Evolutionary conservation across 2,329 filamentous ascomycete species (phyloP).

Genomic region (Graphilbum ipis-grandicollis): DNA sequence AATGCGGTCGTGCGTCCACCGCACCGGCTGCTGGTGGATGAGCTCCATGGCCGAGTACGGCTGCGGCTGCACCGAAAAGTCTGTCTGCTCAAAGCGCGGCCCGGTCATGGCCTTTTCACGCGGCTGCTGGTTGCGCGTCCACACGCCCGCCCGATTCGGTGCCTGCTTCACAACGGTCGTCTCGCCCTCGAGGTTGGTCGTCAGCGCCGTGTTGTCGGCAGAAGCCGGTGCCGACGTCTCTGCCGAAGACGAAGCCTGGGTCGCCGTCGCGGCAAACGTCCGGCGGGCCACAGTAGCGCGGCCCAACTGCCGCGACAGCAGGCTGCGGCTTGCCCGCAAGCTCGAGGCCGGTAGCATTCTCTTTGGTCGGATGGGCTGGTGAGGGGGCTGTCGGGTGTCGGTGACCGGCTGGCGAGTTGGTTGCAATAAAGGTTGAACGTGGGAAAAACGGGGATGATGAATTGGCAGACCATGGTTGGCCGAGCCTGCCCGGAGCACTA

Average conservation of each 20-base stretch:
- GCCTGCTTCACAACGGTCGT: conserved; percentile 47
- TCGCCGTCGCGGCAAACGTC: conserved; percentile 29
- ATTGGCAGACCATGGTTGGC: conserved; percentile 7
- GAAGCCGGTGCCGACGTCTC: conserved; percentile 21
- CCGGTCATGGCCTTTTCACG: conserved; percentile 76
- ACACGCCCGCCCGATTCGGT: conserved; percentile 66
- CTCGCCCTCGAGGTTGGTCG: conserved; percentile 14
- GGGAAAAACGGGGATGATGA: background rate
- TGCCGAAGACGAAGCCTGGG: conserved; percentile 25
- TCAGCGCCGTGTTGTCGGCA: conserved; percentile 14
- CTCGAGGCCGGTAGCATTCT: conserved; percentile 29
- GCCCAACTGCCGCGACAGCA: conserved; percentile 9
- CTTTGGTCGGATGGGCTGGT: too few species aligned
- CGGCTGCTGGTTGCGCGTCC: conserved; percentile 75
- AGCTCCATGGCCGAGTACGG: conserved; percentile 83
- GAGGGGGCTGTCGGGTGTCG: too few species aligned
- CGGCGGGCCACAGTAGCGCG: conserved; percentile 16
- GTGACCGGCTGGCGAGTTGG: too few species aligned
- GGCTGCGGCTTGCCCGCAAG: conserved; percentile 18
- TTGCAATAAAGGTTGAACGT: too few species aligned
- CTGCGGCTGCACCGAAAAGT: conserved; percentile 82
- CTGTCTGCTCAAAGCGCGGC: conserved; percentile 92
- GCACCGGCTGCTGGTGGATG: conserved; percentile 88
- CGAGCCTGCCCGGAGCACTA: background rate
- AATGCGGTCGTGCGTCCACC: conserved; percentile 68